These are phyloP conservation scores for Schoenoplectus triqueter DNA, from an alignment of 202 grass and related monocot genomes.

Conservation along the genomic window DNA sequence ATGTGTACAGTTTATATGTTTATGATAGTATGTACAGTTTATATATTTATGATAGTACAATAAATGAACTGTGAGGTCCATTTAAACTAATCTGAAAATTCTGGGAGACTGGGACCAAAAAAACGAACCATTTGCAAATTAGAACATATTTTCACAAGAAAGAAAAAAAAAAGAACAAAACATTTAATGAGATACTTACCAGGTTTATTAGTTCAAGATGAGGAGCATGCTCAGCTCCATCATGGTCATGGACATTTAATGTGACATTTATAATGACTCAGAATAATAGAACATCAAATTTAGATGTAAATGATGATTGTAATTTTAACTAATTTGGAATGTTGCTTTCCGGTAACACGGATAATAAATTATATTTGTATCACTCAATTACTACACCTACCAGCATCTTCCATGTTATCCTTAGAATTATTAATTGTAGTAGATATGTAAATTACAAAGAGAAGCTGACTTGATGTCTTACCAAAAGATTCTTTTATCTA, in stretches of 20 bases:
- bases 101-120: background rate
- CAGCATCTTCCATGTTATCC: constrained; percentile 28
- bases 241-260: constrained; percentile 27
- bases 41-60: background rate
- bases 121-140: constrained; percentile 14
- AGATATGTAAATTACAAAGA: constrained; percentile 24
- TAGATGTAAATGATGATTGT: background rate
- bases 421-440: constrained; percentile 13
- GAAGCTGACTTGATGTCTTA: constrained; percentile 7
- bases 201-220: background rate
- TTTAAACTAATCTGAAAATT: background rate
- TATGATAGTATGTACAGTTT: background rate
- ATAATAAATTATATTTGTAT: constrained; percentile 29
- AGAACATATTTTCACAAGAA: background rate
- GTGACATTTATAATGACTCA: constrained; percentile 24
- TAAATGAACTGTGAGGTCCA: constrained; percentile 8
- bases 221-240: constrained; percentile 4
- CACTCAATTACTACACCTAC: background rate
- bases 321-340: too few species aligned
- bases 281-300: constrained; percentile 13
- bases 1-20: background rate
- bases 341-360: constrained; percentile 6
- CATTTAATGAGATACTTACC: constrained; percentile 22
- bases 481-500: constrained; percentile 30
- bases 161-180: constrained; percentile 11